These are phyloP conservation scores for Sordariomycetes sp. DNA, from an alignment of 2,329 filamentous ascomycete species.

Conservation along the genomic window DNA sequence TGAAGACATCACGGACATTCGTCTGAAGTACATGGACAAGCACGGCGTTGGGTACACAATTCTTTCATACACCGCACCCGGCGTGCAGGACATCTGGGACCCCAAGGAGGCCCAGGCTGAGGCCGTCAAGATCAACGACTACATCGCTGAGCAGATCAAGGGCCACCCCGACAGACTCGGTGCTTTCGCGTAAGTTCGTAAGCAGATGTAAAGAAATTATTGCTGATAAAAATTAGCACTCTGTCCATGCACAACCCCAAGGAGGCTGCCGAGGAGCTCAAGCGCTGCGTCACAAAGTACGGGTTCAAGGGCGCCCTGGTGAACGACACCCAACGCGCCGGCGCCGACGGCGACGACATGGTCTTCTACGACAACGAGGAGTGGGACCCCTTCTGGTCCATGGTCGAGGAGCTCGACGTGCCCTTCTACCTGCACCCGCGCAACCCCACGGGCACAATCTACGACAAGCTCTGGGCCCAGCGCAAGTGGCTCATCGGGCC, in stretches of 20 bases:
- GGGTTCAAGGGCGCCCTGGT: slow-evolving; percentile 56
- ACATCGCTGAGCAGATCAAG: slow-evolving; percentile 27
- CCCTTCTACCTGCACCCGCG: slow-evolving; percentile 57
- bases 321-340: slow-evolving; percentile 52
- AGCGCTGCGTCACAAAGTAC: slow-evolving; percentile 42
- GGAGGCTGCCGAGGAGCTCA: slow-evolving; percentile 39
- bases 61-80: slow-evolving; percentile 37
- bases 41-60: slow-evolving; percentile 39
- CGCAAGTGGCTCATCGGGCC: slow-evolving; percentile 52
- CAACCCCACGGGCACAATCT: slow-evolving; percentile 44
- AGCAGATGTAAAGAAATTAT: not conserved
- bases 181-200: slow-evolving; percentile 30
- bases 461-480: slow-evolving; percentile 49
- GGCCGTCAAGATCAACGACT: slow-evolving; percentile 33
- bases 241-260: slow-evolving; percentile 44
- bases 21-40: slow-evolving; percentile 32
- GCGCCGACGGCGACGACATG: slow-evolving; percentile 47
- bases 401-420: slow-evolving; percentile 48
- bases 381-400: slow-evolving; percentile 54
- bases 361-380: slow-evolving; percentile 55
- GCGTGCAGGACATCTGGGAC: slow-evolving; percentile 35
- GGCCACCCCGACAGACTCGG: slow-evolving; percentile 28
- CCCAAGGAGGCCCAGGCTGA: slow-evolving; percentile 27
- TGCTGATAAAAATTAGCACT: slow-evolving; percentile 16
- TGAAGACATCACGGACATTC: slow-evolving; percentile 27